phyloP scores from a whole-genome alignment of 106 monocot species.

The Hemerocallis citrina region DNA sequence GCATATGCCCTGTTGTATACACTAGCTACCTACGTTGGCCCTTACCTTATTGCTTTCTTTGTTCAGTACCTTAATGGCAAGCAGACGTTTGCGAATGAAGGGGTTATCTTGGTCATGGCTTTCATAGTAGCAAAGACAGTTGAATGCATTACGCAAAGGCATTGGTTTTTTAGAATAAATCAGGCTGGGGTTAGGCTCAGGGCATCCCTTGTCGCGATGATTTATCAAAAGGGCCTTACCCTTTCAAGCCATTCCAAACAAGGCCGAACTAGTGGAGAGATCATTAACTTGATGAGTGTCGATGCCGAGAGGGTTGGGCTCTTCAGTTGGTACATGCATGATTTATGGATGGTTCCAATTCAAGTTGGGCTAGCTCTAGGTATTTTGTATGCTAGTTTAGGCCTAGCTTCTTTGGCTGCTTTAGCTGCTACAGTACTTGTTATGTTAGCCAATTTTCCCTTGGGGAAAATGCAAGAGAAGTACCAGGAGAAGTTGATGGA shows the following conservation, averaged over 20 bases:
- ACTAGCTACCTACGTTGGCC: conserved; percentile 61
- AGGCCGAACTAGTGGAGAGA: conserved; percentile 65
- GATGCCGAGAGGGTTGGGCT: conserved; percentile 61
- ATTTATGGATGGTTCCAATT: conserved; percentile 74
- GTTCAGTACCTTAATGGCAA: conserved; percentile 71
- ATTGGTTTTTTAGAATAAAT: conserved; percentile 73
- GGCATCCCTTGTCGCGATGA: conserved; percentile 51
- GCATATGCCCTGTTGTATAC: conserved; percentile 39
- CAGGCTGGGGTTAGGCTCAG: conserved; percentile 42
- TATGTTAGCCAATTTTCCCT: conserved; percentile 65
- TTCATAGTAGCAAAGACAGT: conserved; percentile 70
- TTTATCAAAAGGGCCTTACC: conserved; percentile 72
- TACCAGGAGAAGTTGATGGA: conserved; percentile 82
- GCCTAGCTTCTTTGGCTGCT: conserved; percentile 68
- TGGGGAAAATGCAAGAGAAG: conserved; percentile 58
- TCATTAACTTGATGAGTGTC: conserved; percentile 86
- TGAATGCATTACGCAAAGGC: conserved; percentile 68
- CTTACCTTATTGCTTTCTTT: conserved; percentile 72
- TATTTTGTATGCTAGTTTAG: conserved; percentile 59
- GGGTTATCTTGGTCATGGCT: conserved; percentile 43
- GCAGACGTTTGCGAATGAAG: conserved; percentile 38
- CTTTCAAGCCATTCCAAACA: conserved; percentile 61
- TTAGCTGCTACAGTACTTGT: conserved; percentile 53
- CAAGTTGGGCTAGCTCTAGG: conserved; percentile 58
- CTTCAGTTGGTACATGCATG: conserved; percentile 84